Base-by-base conservation (phyloP, 495 filamentous ascomycete species). In the Pseudomonodictys pantanalensis region DNA sequence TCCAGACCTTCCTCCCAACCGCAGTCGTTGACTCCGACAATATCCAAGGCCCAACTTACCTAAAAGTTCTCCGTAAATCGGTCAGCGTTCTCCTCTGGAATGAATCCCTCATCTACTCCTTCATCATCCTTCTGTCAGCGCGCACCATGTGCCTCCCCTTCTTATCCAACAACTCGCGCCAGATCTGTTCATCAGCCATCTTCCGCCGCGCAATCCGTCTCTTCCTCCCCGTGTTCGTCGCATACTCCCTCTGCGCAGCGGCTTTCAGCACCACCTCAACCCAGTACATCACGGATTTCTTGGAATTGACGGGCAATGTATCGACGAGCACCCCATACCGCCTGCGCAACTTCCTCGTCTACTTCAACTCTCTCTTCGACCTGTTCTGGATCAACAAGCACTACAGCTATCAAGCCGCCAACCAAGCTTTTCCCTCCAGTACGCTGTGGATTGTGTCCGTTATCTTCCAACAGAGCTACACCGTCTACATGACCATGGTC, bases 81-180 rank as follows among this genome's bases (percentile, higher is more conserved):
- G 42, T 75, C 12, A 65, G 56, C 2, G 68, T 73, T 25, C 54
- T 75, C 20, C 72, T 73, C 60, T 75, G 72, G 72, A 73, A 75
- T 58, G 63, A 69, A 26, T 62, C 60, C 8, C 62, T 75, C 33
- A 68, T 75, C 55, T 72, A 71, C 67, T 69, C 66, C 20, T 65
- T 60, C 47, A 67, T 73, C 48, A 72, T 75, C 42, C 62, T 75
- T 26, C 59, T 75, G 5, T 75, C 72, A 24, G 72, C 66, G 2
- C 71, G 72, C 8, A 70, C 65, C 11, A 56, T 75, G 24, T 66
- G 61, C 30, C 58, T 75, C 26, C 72, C 72, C n/a, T 75, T 71
- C 52, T 58, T 75, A 18, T 43, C 41, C n/a, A 46, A 72, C 32
- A 53, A 66, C 10, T 62, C 56, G 24, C 56, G 56, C 17, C n/a